Evolutionary conservation across 306 rosid genomes (phyloP), one percentile per base, ranked within the genome.

Genomic region (Castanospermum australe): DNA sequence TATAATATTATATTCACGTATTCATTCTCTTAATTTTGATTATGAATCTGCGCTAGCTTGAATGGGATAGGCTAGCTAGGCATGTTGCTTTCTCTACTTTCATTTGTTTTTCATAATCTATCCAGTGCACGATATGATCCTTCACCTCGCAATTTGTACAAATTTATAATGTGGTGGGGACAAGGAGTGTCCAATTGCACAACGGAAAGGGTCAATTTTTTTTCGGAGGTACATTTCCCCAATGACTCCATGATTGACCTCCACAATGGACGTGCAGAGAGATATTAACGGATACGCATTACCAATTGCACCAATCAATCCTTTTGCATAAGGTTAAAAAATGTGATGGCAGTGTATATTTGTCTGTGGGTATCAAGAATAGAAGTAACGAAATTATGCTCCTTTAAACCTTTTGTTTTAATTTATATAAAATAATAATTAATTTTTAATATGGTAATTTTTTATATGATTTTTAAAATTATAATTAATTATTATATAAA

Each of bases 271-370:
- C 7, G 39, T 35, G 32, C 33, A 47, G 0, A 77, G 1, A 50
- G 32, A 22, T 67, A 13, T 24, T 42, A 21, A 42, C 14, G 5
- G 47, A 66, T 39, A 10, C 12, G 13, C 62, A 63, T 8, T 4
- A 76, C 39, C 28, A 47, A 67, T 55, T 67, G 20, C 75, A 39
- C 67, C 75, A 39, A 55, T 54, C 75, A 78, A n/a, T 52, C 18
- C 17, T 15, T n/a, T 13, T 7, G 1, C 17, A 8, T 48, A 61
- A 13, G 21, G 24, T 35, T n/a, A n/a, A n/a, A 62, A 15, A 33
- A 5, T n/a, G 47, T 33, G 45, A 33, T 7, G 33, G n/a, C n/a
- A n/a, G n/a, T n/a, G n/a, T n/a, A n/a, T n/a, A n/a, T n/a, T n/a
- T n/a, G n/a, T n/a, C n/a, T n/a, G n/a, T n/a, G n/a, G n/a, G n/a